Percentiles rank a stretch among this genome's conserved stretches.
Evolutionary conservation across 2,329 filamentous ascomycete genomes (phyloP).

Genomic region (Lachnellula occidentalis): DNA sequence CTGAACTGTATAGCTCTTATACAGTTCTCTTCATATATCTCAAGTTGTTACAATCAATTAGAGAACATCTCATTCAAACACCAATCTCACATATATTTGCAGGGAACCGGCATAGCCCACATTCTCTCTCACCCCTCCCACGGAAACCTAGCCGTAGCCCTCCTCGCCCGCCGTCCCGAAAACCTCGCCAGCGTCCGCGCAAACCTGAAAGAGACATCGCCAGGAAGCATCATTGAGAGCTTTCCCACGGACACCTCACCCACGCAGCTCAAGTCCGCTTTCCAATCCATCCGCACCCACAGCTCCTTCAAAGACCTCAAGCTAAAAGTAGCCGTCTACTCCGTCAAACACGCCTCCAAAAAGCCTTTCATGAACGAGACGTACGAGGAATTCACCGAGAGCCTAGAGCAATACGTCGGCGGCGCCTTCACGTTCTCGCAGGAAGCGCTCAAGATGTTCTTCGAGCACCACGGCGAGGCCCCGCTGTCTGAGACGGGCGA

Average conservation of each 20-base stretch:
- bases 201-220: conserved; percentile 37
- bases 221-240: conserved; percentile 42
- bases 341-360: conserved; percentile 49
- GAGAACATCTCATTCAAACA: background rate
- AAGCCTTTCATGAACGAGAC: conserved; percentile 52
- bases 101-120: conserved; percentile 51
- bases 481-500: conserved; percentile 37
- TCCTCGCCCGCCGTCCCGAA: conserved; percentile 45
- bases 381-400: conserved; percentile 42
- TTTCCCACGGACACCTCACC: conserved; percentile 47
- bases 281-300: conserved; percentile 44
- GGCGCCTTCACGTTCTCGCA: conserved; percentile 52
- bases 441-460: conserved; percentile 45
- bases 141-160: conserved; percentile 50
- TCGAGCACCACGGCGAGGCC: conserved; percentile 44
- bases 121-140: conserved; percentile 48
- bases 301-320: conserved; percentile 44
- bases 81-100: conserved; percentile 5
- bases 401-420: conserved; percentile 46
- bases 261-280: conserved; percentile 41
- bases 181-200: conserved; percentile 38
- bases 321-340: conserved; percentile 48
- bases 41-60: background rate
- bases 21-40: background rate
- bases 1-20: background rate